Percentiles rank a stretch among this genome's conserved stretches.
These are phyloP conservation scores for Diaporthe sp. DNA, from an alignment of 2,329 filamentous ascomycete species.

Conservation along the genomic window DNA sequence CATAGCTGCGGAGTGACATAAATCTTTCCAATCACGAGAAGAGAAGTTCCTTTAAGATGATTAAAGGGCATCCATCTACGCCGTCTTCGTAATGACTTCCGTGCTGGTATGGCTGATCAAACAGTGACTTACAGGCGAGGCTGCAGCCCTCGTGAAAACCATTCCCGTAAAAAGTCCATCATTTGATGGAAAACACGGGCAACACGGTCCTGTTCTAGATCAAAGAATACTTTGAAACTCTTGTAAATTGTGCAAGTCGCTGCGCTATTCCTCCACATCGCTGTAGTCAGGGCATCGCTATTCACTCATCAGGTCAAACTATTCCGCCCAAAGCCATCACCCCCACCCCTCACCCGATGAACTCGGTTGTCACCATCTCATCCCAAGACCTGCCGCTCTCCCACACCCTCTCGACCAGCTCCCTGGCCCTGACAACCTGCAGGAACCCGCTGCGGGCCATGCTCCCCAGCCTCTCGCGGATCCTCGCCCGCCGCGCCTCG, in stretches of 20 bases:
- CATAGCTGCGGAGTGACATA: not conserved
- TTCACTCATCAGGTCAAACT: not conserved
- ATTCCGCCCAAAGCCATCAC: not conserved
- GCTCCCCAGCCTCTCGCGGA: constrained; percentile 75
- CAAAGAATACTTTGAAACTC: not conserved
- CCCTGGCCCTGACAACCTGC: constrained; percentile 74
- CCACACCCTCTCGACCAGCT: constrained; percentile 79
- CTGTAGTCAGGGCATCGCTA: constrained; percentile 5
- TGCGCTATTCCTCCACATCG: not conserved
- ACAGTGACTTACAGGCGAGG: not conserved
- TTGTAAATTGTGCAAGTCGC: constrained; percentile 1
- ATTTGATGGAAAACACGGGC: not conserved
- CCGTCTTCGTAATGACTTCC: not conserved
- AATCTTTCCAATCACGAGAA: not conserved
- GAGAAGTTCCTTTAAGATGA: not conserved
- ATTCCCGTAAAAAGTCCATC: no score
- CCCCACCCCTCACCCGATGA: constrained; percentile 68
- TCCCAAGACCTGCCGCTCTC: constrained; percentile 78
- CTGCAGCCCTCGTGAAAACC: no score
- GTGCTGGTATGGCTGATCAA: no score
- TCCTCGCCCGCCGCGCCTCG: constrained; percentile 66
- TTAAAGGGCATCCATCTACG: no score
- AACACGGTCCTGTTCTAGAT: not conserved
- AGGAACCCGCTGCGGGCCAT: constrained; percentile 83
- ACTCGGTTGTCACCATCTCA: constrained; percentile 75